Conservation (phyloP, 2,329 filamentous ascomycete genomes). For the Cladophialophora immunda region DNA sequence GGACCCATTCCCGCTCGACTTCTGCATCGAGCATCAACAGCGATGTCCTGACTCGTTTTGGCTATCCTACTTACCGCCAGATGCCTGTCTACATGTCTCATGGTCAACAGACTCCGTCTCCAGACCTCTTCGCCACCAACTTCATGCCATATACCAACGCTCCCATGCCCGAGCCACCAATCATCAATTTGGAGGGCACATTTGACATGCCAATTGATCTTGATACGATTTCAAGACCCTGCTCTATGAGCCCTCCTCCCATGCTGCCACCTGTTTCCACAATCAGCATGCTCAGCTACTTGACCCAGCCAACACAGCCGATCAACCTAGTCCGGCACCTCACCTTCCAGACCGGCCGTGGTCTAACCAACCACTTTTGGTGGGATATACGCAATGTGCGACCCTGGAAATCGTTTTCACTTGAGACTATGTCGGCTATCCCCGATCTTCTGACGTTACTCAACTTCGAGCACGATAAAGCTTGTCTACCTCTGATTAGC, state of each 20-base stretch:
- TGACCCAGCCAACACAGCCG: slow-evolving; percentile 81
- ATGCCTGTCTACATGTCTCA: slow-evolving; percentile 67
- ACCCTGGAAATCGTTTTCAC: slow-evolving; percentile 81
- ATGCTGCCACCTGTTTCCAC: slow-evolving; percentile 49
- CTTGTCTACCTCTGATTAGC: slow-evolving; percentile 64
- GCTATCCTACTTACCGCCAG: slow-evolving; percentile 85
- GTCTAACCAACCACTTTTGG: slow-evolving; percentile 86
- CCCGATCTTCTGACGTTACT: slow-evolving; percentile 77
- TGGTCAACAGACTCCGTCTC: slow-evolving; percentile 49
- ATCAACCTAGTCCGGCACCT: slow-evolving; percentile 82
- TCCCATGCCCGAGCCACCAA: slow-evolving; percentile 36
- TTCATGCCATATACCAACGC: slow-evolving; percentile 43
- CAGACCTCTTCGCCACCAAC: slow-evolving; percentile 42
- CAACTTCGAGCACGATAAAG: slow-evolving; percentile 70
- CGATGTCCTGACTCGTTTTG: slow-evolving; percentile 72
- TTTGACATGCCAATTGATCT: slow-evolving; percentile 40
- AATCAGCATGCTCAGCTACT: slow-evolving; percentile 79
- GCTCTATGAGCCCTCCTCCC: slow-evolving; percentile 53
- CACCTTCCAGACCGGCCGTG: slow-evolving; percentile 71
- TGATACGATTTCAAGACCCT: slow-evolving; percentile 48
- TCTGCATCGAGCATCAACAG: slow-evolving; percentile 76
- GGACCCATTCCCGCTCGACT: slow-evolving; percentile 63
- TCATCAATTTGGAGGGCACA: slow-evolving; percentile 53
- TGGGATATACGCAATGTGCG: slow-evolving; percentile 92
- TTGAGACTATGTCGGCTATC: slow-evolving; percentile 74